Base-by-base conservation (phyloP, 108 stramenopile genomes). In the Nitzschia sp. region DNA sequence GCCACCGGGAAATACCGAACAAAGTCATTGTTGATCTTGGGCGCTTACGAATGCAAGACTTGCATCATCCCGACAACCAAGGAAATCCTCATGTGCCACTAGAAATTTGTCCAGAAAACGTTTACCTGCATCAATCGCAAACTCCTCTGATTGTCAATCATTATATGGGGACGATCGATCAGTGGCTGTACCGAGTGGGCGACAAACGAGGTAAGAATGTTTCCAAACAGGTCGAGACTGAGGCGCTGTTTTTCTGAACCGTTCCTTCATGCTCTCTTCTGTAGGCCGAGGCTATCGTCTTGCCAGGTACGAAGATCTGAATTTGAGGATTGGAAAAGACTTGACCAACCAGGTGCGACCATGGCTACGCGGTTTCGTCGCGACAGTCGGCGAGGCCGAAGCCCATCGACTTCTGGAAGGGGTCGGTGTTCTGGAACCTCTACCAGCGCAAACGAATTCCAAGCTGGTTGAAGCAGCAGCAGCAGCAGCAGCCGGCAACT, bases 271-370 rank as follows among this genome's bases (percentile, higher is more conserved):
- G n/a, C n/a, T n/a, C n/a, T n/a, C n/a, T n/a, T n/a, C n/a, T 30
- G n/a, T 30, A 57, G 56, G 61, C 2, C n/a, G 46, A 2, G 66
- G 66, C 26, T 67, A 56, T 55, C 66, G 66, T 13, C 19, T 55
- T 27, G 66, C 66, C n/a, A 54, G 66, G 25, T 67, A 51, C 29
- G 48, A 67, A 31, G 66, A 67, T 42, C 23, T 67, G 54, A 67
- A 67, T 48, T 17, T 17, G 17, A 29, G 25, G 19, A 34, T 67
- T 0, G 66, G 66, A 36, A n/a, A 21, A 9, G 23, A 38, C 3
- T 2, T 29, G 31, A 46, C 31, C 19, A 54, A 67, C 34, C 23
- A 55, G 9, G 23, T 67, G 4, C 33, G 54, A 5, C 66, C 34
- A 36, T 67, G 66, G 66, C 32, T 67, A 8, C 31, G 32, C 11